These are phyloP conservation scores for Myxozyma neglecta DNA, from an alignment of 805 yeast species.

Conservation along the genomic window DNA sequence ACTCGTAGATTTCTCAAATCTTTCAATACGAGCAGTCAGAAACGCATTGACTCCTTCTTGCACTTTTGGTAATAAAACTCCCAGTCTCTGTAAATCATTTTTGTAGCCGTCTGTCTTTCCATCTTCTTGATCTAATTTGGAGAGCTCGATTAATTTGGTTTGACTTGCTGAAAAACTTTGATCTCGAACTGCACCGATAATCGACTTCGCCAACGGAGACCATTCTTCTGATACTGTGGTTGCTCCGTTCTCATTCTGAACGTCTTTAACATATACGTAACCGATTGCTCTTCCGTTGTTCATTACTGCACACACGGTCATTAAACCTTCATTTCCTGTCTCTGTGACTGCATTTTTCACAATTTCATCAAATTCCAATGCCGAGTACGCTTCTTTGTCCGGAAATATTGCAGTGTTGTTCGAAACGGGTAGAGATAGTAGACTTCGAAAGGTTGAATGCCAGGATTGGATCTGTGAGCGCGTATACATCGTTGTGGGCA, in stretches of 20 bases:
- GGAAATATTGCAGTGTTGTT: not conserved
- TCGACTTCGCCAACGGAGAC: not conserved
- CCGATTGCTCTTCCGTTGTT: not conserved
- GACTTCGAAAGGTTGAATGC: not conserved
- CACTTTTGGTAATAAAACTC: constrained; percentile 7
- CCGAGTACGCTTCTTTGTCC: not conserved
- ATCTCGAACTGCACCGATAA: not conserved
- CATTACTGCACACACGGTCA: not conserved
- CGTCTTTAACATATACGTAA: not conserved
- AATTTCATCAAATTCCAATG: not conserved
- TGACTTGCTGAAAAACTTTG: not conserved
- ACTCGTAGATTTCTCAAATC: not conserved
- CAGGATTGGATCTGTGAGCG: not conserved
- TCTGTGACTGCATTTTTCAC: not conserved
- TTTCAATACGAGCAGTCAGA: constrained; percentile 26
- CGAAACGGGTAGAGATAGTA: not conserved
- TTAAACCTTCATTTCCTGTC: not conserved
- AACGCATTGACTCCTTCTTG: constrained; percentile 28
- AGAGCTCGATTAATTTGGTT: not conserved
- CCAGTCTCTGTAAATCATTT: constrained; percentile 4
- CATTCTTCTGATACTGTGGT: not conserved
- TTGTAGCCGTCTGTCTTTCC: not conserved
- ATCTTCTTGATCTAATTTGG: not conserved
- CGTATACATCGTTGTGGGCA: not conserved
- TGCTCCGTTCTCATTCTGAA: not conserved